Evolutionary conservation across 805 yeast genomes (phyloP).

Genomic region (Suhomyces emberorum): DNA sequence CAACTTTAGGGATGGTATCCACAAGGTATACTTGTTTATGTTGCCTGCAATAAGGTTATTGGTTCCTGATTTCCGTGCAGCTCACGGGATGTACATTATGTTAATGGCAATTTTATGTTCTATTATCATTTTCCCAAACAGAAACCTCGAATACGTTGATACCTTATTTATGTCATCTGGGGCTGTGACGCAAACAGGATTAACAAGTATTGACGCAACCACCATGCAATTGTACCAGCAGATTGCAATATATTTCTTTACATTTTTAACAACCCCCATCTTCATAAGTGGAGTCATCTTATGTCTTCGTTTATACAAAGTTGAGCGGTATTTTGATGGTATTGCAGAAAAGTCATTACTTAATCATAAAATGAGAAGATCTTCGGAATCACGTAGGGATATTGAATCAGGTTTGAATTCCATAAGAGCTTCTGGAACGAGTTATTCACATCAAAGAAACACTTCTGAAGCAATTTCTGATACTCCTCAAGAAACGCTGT

Average conservation of each 20-base stretch:
- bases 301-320: constrained; percentile 80
- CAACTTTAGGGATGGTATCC: constrained; percentile 34
- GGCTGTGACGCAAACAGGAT: constrained; percentile 86
- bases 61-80: constrained; percentile 56
- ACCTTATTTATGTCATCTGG: constrained; percentile 74
- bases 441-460: constrained; percentile 10
- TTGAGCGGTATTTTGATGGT: constrained; percentile 79
- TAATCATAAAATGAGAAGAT: constrained; percentile 78
- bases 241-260: constrained; percentile 57
- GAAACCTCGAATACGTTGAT: constrained; percentile 68
- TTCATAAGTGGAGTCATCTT: constrained; percentile 79
- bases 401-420: constrained; percentile 28
- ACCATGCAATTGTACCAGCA: constrained; percentile 73
- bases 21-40: constrained; percentile 28
- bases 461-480: neutral
- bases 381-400: constrained; percentile 65
- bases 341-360: constrained; percentile 74
- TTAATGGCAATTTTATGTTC: constrained; percentile 62
- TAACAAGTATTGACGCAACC: constrained; percentile 75
- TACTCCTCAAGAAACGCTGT: constrained; percentile 9
- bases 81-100: constrained; percentile 71
- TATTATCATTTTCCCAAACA: constrained; percentile 69
- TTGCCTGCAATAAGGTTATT: constrained; percentile 41
- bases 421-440: constrained; percentile 46
- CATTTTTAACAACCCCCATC: constrained; percentile 79